These are phyloP conservation scores for Pyrenula aspistea DNA, from an alignment of 495 filamentous ascomycete species.

Conservation along the genomic window DNA sequence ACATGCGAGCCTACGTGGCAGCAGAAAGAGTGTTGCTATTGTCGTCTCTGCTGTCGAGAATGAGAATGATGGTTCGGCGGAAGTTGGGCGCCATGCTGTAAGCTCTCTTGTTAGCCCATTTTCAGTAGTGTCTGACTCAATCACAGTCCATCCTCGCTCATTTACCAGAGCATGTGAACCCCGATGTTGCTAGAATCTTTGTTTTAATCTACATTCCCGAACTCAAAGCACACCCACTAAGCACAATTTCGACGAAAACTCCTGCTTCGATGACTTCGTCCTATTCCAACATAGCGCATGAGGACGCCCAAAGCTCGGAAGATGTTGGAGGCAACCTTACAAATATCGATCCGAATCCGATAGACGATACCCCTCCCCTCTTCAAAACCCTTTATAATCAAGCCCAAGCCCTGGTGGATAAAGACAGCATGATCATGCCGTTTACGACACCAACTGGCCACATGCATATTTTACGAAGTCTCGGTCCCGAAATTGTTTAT, in stretches of 20 bases:
- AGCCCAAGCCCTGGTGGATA: constrained; percentile 64
- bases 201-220: constrained; percentile 79
- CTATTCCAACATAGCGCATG: constrained; percentile 73
- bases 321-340: constrained; percentile 45
- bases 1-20: constrained; percentile 8
- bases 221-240: constrained; percentile 50
- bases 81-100: constrained; percentile 59
- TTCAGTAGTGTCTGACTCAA: constrained; percentile 4
- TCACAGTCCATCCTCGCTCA: constrained; percentile 77
- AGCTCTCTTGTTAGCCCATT: constrained; percentile 21
- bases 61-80: not conserved
- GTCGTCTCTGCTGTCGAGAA: constrained; percentile 57
- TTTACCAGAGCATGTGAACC: constrained; percentile 61
- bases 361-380: constrained; percentile 30
- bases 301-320: constrained; percentile 58
- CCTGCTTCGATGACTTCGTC: constrained; percentile 66
- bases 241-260: constrained; percentile 27
- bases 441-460: constrained; percentile 70
- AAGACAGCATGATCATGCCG: constrained; percentile 73
- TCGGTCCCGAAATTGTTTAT: constrained; percentile 74
- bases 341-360: constrained; percentile 29
- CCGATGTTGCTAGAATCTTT: constrained; percentile 59
- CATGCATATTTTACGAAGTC: constrained; percentile 70
- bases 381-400: constrained; percentile 70
- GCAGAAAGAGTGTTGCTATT: constrained; percentile 68